phyloP scores from a whole-genome alignment of 305 asterid genomes.

The Galium porrigens region DNA sequence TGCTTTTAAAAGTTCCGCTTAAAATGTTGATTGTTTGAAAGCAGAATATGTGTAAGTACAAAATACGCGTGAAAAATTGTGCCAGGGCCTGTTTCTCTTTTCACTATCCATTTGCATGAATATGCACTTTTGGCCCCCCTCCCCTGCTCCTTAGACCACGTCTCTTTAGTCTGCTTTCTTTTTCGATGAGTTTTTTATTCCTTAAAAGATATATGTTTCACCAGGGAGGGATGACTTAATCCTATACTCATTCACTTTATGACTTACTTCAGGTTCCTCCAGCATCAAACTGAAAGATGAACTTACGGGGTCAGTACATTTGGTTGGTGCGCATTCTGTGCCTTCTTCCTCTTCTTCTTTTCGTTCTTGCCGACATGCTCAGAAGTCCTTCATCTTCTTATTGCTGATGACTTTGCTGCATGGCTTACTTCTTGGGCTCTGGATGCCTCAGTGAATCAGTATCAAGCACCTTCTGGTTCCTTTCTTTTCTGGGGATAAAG shows the following conservation, averaged over 20 bases:
- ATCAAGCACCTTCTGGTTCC: conserved; percentile 9
- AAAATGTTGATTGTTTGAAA: not conserved
- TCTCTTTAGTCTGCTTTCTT: not conserved
- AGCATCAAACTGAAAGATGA: conserved; percentile 86
- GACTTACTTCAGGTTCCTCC: conserved; percentile 59
- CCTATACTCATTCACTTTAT: conserved; percentile 5
- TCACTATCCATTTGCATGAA: no score
- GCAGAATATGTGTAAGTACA: not conserved
- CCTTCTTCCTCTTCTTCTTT: conserved; percentile 23
- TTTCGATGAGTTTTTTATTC: not conserved
- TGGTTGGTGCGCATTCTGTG: conserved; percentile 84
- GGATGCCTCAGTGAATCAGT: conserved; percentile 20
- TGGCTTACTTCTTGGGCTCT: conserved; percentile 19
- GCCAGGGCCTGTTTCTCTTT: not conserved
- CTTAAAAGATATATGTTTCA: not conserved
- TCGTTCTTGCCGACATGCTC: conserved; percentile 21
- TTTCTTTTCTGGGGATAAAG: not conserved
- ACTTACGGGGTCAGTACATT: conserved; percentile 86
- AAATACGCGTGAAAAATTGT: not conserved
- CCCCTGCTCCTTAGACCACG: not conserved
- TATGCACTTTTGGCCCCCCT: no score
- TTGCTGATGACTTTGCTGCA: conserved; percentile 36
- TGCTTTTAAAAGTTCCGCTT: not conserved
- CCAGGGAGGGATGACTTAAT: not conserved
- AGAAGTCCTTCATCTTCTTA: conserved; percentile 23